A percentile compares a stretch with the other conserved stretches of the same genome.
Evolutionary conservation across 768 basidiomycete genomes (phyloP).

Genomic region (Leccinum pellstonianum): DNA sequence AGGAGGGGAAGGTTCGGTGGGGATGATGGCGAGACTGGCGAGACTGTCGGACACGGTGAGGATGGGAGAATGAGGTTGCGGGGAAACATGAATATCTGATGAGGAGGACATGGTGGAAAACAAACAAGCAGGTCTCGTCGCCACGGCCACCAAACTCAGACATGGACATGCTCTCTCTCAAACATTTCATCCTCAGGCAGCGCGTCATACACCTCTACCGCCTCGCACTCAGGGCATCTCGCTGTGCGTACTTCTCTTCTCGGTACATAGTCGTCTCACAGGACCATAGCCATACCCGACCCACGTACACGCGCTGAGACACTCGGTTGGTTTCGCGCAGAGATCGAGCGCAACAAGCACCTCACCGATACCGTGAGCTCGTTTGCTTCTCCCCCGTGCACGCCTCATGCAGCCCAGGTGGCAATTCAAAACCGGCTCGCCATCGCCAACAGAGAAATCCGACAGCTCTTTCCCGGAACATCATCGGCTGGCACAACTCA

Average conservation of each 20-base stretch:
- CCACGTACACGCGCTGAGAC: slow-evolving; percentile 61
- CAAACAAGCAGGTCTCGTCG: slow-evolving; percentile 4
- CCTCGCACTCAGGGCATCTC: slow-evolving; percentile 63
- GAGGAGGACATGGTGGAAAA: slow-evolving; percentile 35
- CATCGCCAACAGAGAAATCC: slow-evolving; percentile 57
- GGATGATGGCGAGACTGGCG: slow-evolving; percentile 34
- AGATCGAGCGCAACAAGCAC: slow-evolving; percentile 64
- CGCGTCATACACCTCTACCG: slow-evolving; percentile 64
- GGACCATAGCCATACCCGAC: slow-evolving; percentile 59
- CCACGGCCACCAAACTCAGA: slow-evolving; percentile 12
- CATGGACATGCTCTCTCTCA: slow-evolving; percentile 48
- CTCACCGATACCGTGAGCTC: slow-evolving; percentile 53
- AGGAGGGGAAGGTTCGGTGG: slow-evolving; percentile 7
- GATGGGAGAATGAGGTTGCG: slow-evolving; percentile 19
- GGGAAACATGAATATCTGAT: slow-evolving; percentile 18
- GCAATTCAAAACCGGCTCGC: slow-evolving; percentile 62
- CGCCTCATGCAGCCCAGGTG: slow-evolving; percentile 38
- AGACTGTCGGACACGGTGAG: slow-evolving; percentile 33
- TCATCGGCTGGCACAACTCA: not conserved
- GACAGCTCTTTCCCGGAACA: slow-evolving; percentile 45
- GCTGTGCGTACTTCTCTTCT: slow-evolving; percentile 42
- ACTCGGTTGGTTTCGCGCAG: slow-evolving; percentile 66
- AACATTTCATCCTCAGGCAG: slow-evolving; percentile 72
- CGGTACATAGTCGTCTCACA: slow-evolving; percentile 4
- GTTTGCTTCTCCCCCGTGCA: not conserved